These are phyloP conservation scores for Monosporascus sp. DNA, from an alignment of 2,329 filamentous ascomycete genomes.

Conservation along the genomic window DNA sequence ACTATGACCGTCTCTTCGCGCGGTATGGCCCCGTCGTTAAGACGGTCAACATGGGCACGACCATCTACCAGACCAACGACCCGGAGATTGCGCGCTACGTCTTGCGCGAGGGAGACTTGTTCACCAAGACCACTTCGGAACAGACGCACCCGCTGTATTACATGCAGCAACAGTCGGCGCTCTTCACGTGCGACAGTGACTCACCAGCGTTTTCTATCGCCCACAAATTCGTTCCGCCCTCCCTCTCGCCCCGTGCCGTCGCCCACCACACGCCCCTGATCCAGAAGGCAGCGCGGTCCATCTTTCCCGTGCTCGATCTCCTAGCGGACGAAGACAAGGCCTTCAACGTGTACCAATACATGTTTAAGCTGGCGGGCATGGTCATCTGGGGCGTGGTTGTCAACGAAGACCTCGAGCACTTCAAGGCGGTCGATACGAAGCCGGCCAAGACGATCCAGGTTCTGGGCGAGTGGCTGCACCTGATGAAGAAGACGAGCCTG, in stretches of 20 bases:
- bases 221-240: no score
- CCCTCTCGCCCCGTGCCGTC: no score
- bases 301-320: no score
- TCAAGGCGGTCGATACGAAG: neutral
- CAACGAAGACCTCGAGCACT: slow-evolving; percentile 1
- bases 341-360: slow-evolving; percentile 3
- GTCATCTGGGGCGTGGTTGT: slow-evolving; percentile 2
- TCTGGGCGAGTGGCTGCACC: slow-evolving; percentile 1
- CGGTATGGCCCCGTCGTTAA: slow-evolving; percentile 28
- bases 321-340: neutral
- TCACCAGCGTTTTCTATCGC: no score
- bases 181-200: no score
- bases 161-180: no score
- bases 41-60: slow-evolving; percentile 27
- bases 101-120: slow-evolving; percentile 26
- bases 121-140: slow-evolving; percentile 25
- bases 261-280: no score
- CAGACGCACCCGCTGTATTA: no score
- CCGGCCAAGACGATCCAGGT: neutral
- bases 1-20: slow-evolving; percentile 29
- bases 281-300: no score
- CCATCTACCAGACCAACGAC: slow-evolving; percentile 25
- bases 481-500: slow-evolving; percentile 5
- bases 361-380: slow-evolving; percentile 4
- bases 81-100: slow-evolving; percentile 21